Percentiles rank a stretch among this genome's conserved stretches.
Evolutionary conservation across 1,284 basidiomycete species (phyloP).

Genomic region (Cutaneotrichosporon curvatum): DNA sequence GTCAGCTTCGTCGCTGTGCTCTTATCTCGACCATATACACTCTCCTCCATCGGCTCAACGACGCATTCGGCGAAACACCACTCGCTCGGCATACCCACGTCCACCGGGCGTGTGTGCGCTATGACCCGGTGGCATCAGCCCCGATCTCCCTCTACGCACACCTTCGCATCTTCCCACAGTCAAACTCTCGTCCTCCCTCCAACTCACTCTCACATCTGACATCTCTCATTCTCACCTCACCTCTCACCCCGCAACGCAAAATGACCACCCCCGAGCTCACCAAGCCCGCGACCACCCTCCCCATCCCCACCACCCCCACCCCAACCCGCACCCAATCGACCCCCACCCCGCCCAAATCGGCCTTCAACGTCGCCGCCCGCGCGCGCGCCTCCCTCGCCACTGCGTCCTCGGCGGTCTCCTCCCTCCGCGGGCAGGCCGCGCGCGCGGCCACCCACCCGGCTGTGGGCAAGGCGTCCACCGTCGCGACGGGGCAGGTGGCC

Average conservation of each 20-base stretch:
- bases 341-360: neutral
- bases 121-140: neutral
- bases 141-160: neutral
- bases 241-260: no score
- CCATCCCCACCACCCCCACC: neutral
- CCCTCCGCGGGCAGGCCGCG: neutral
- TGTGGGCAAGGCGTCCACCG: slow-evolving; percentile 1
- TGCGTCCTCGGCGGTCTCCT: neutral
- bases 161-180: neutral
- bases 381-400: neutral
- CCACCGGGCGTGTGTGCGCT: neutral
- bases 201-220: no score
- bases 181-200: no score
- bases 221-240: no score
- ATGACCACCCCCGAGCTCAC: no score
- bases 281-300: no score
- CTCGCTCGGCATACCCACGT: no score
- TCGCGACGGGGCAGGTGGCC: slow-evolving; percentile 17
- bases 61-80: no score
- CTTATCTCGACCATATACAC: no score
- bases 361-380: neutral
- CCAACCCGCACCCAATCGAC: no score
- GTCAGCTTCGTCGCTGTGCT: no score
- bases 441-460: slow-evolving; percentile 6
- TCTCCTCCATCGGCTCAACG: no score